phyloP scores from a whole-genome alignment of 2,329 filamentous ascomycete species.

The Talaromyces sp. region DNA sequence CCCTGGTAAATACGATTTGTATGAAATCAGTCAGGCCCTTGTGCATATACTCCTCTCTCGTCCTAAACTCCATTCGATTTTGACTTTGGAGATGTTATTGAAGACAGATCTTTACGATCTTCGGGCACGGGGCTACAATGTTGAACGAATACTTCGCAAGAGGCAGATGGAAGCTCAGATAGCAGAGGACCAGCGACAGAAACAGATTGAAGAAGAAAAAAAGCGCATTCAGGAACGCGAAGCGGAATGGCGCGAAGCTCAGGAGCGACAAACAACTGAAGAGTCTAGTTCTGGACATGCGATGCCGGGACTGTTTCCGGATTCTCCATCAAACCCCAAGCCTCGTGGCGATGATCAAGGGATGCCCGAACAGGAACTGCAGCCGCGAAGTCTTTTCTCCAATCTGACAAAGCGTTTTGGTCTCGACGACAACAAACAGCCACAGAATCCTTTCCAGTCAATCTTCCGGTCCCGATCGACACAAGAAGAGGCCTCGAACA shows the following conservation, averaged over 20 bases:
- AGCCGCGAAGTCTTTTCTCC: constrained; percentile 59
- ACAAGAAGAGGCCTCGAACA: constrained; percentile 15
- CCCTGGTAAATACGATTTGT: constrained; percentile 70
- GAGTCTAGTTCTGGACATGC: constrained; percentile 29
- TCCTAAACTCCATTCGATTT: constrained; percentile 81
- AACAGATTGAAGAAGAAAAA: constrained; percentile 67
- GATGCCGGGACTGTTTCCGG: constrained; percentile 73
- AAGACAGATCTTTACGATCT: constrained; percentile 79
- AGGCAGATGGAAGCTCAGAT: constrained; percentile 85
- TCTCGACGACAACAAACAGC: constrained; percentile 47
- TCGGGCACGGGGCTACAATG: constrained; percentile 87
- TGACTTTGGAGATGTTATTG: constrained; percentile 87
- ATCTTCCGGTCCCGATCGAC: constrained; percentile 25
- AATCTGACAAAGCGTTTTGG: constrained; percentile 65
- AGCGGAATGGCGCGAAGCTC: constrained; percentile 43
- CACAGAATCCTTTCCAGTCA: constrained; percentile 21
- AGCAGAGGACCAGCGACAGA: constrained; percentile 75
- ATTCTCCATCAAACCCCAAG: constrained; percentile 54
- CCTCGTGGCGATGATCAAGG: constrained; percentile 16
- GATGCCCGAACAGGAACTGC: constrained; percentile 34
- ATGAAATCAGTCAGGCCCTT: constrained; percentile 85
- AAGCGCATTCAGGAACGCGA: constrained; percentile 61
- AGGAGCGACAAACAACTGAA: constrained; percentile 26
- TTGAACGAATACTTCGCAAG: constrained; percentile 83
- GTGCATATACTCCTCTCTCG: constrained; percentile 74